These are phyloP conservation scores for Daldinia concentrica DNA, from an alignment of 495 filamentous ascomycete species.

Conservation along the genomic window DNA sequence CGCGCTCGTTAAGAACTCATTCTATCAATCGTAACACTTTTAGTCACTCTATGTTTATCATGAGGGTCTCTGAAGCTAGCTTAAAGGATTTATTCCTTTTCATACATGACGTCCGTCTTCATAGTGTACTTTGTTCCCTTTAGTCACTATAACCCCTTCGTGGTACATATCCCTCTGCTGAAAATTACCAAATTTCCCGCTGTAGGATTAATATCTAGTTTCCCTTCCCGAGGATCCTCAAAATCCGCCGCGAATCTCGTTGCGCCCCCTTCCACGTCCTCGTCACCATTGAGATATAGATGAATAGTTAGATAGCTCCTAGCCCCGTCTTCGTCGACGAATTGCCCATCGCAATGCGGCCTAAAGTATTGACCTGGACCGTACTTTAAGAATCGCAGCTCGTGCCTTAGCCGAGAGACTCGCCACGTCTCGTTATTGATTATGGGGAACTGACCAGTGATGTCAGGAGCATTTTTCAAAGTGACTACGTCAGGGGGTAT, in stretches of 20 bases:
- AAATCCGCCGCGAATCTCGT: conserved; percentile 68
- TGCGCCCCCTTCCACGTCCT: conserved; percentile 67
- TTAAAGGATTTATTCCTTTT: conserved; percentile 24
- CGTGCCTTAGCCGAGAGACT: conserved; percentile 72
- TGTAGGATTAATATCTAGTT: conserved; percentile 71
- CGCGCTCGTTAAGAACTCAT: not conserved
- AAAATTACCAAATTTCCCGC: conserved; percentile 74
- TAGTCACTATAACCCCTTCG: conserved; percentile 73
- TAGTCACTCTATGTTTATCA: not conserved
- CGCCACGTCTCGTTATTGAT: conserved; percentile 57
- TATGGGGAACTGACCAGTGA: conserved; percentile 22
- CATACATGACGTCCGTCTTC: conserved; percentile 80
- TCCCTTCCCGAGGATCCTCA: conserved; percentile 44
- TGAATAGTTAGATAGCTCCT: conserved; percentile 83
- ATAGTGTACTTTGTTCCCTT: conserved; percentile 77
- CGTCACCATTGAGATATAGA: conserved; percentile 71
- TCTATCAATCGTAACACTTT: not conserved
- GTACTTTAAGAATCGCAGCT: conserved; percentile 83
- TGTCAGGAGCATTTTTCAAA: conserved; percentile 17
- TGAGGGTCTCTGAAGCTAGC: not conserved
- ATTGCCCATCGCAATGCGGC: conserved; percentile 78
- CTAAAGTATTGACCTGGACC: conserved; percentile 77
- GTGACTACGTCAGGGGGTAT: conserved; percentile 24
- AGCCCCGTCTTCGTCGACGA: conserved; percentile 64
- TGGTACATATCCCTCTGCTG: conserved; percentile 75